Conservation (phyloP, 345 rosid genomes). For the Bruguiera gymnorhiza region DNA sequence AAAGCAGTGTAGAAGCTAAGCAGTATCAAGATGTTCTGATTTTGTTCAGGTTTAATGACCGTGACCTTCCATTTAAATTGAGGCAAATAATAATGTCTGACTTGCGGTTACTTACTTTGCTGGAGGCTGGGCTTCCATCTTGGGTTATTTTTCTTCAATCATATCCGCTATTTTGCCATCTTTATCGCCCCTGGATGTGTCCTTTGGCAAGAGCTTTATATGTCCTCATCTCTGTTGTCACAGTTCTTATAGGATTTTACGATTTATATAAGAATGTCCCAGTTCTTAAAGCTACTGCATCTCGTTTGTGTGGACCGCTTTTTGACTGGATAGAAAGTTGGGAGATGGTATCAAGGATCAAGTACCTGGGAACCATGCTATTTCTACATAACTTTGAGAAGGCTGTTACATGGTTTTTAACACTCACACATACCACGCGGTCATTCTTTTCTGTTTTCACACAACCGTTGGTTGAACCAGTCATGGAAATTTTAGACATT, state of each 20-base stretch:
- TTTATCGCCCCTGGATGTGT: constrained; percentile 99
- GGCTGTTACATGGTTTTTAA: constrained; percentile 67
- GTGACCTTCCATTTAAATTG: constrained; percentile 74
- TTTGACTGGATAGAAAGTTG: constrained; percentile 94
- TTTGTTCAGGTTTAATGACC: constrained; percentile 71
- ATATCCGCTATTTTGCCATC: constrained; percentile 86
- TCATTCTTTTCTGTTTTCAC: constrained; percentile 60
- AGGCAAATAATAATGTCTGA: constrained; percentile 70
- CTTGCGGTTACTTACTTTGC: constrained; percentile 71
- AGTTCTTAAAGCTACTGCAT: constrained; percentile 85
- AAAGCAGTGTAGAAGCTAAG: constrained; percentile 45
- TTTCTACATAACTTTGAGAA: constrained; percentile 89
- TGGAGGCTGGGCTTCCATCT: constrained; percentile 97
- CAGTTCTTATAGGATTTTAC: constrained; percentile 88
- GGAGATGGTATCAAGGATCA: constrained; percentile 95
- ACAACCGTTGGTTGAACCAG: constrained; percentile 57
- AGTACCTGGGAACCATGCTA: constrained; percentile 96
- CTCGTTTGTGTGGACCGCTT: constrained; percentile 84
- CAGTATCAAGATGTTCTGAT: constrained; percentile 70
- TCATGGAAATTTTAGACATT: constrained; percentile 38
- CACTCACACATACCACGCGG: constrained; percentile 44
- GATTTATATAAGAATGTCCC: constrained; percentile 98
- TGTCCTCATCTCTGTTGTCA: constrained; percentile 64
- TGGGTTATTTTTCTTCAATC: constrained; percentile 99
- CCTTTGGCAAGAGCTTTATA: constrained; percentile 86